A percentile compares a stretch with the other conserved stretches of the same genome.
Conservation (phyloP, 768 basidiomycete genomes). For the Pulveroboletus sp. region DNA sequence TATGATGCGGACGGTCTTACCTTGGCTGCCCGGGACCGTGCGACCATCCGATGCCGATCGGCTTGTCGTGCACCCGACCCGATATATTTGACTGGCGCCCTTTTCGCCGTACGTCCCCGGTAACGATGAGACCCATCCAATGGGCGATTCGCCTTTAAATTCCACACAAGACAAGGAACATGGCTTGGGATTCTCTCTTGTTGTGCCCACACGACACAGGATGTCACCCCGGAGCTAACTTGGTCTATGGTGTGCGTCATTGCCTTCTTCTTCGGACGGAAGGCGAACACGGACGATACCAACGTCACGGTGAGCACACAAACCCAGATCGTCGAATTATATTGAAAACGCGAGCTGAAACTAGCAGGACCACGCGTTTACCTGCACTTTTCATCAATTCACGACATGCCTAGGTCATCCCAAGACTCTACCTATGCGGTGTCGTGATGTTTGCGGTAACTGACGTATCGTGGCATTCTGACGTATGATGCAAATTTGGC, state of each 20-base stretch:
- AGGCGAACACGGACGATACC: no score
- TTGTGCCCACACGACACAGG: no score
- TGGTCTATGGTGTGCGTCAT: no score
- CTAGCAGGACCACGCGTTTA: neutral
- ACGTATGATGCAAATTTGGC: neutral
- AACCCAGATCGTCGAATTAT: neutral
- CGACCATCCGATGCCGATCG: slow-evolving; percentile 21
- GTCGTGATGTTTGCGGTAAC: no score
- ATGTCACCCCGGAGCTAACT: no score
- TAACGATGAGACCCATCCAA: no score
- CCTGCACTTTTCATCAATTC: neutral
- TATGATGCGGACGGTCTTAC: no score
- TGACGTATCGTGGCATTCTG: slow-evolving; percentile 5
- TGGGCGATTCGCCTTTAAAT: no score
- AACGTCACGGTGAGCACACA: neutral
- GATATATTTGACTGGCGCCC: slow-evolving; percentile 8
- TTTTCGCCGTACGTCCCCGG: slow-evolving; percentile 24
- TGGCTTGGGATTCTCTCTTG: no score
- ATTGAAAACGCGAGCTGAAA: slow-evolving; percentile 1
- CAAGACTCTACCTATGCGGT: no score
- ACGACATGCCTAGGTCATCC: neutral
- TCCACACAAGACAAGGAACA: no score
- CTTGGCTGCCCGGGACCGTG: neutral
- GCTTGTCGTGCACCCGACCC: slow-evolving; percentile 6
- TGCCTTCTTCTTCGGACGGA: no score